Percentiles rank a stretch among this genome's conserved stretches.
Evolutionary conservation across 2,329 filamentous ascomycete species (phyloP).

Genomic region (Dactylonectria macrodidyma): DNA sequence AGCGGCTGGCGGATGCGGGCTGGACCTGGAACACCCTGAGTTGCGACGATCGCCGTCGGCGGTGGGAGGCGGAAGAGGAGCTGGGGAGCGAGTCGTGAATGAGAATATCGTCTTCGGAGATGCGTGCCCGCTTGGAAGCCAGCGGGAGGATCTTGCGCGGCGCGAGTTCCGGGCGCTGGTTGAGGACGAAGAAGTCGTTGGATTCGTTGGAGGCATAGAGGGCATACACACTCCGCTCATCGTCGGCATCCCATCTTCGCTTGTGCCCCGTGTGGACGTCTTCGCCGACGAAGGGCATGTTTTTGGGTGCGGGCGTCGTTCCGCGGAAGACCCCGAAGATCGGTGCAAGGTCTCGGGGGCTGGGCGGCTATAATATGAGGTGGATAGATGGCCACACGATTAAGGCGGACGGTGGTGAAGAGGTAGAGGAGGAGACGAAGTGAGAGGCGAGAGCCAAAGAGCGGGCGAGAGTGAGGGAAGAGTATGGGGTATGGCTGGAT

Average conservation of each 20-base stretch:
- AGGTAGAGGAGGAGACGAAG: slow-evolving; percentile 28
- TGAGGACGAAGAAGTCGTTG: slow-evolving; percentile 47
- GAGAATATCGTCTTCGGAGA: slow-evolving; percentile 43
- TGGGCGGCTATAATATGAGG: neutral
- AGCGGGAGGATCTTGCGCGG: slow-evolving; percentile 51
- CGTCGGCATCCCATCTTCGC: slow-evolving; percentile 52
- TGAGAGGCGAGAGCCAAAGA: slow-evolving; percentile 26
- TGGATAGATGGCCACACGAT: slow-evolving; percentile 1
- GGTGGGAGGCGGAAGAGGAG: slow-evolving; percentile 36
- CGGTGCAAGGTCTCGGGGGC: slow-evolving; percentile 13
- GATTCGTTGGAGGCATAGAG: slow-evolving; percentile 46
- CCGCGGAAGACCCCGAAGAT: slow-evolving; percentile 14
- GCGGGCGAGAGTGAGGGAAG: slow-evolving; percentile 26
- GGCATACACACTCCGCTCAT: slow-evolving; percentile 43
- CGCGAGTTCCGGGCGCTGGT: slow-evolving; percentile 43
- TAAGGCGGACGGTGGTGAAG: slow-evolving; percentile 7
- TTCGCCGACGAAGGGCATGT: slow-evolving; percentile 56
- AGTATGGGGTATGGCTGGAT: slow-evolving; percentile 7
- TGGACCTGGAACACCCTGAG: slow-evolving; percentile 43
- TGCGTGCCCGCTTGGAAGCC: slow-evolving; percentile 50
- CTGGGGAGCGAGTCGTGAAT: slow-evolving; percentile 31
- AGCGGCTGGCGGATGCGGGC: slow-evolving; percentile 28
- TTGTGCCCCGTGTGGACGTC: slow-evolving; percentile 53
- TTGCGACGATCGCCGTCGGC: slow-evolving; percentile 47
- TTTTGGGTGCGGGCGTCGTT: slow-evolving; percentile 13